These are phyloP conservation scores for Dothistroma pini DNA, from an alignment of 2,329 filamentous ascomycete genomes.

Conservation along the genomic window DNA sequence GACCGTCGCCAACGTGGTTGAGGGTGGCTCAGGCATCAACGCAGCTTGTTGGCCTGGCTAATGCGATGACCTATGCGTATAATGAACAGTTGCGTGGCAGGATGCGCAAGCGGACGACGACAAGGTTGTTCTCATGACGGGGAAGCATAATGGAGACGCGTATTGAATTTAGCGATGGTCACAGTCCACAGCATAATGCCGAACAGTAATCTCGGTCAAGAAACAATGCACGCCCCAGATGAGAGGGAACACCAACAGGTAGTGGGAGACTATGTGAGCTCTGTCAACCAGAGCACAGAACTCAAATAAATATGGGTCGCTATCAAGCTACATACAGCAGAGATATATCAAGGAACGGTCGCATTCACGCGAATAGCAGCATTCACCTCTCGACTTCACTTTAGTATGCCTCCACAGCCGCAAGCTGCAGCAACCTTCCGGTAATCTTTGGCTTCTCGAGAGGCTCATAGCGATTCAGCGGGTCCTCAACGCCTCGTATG, in stretches of 20 bases:
- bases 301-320: not conserved
- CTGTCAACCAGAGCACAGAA: not conserved
- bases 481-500: conserved; percentile 37
- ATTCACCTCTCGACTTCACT: not conserved
- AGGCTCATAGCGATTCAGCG: conserved; percentile 38
- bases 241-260: no score
- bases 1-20: conserved; percentile 17
- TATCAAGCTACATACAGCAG: not conserved
- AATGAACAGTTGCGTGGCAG: conserved; percentile 19
- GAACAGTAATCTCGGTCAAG: not conserved
- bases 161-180: not conserved
- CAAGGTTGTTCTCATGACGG: not conserved
- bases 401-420: conserved; percentile 34
- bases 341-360: conserved; percentile 13
- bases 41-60: conserved; percentile 20
- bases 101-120: not conserved
- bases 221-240: no score
- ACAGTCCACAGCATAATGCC: not conserved
- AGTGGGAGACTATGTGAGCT: no score
- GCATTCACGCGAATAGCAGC: conserved; percentile 10
- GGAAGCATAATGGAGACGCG: not conserved
- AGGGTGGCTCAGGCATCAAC: conserved; percentile 21
- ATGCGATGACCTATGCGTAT: conserved; percentile 21
- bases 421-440: conserved; percentile 35
- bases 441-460: conserved; percentile 39